Percentiles rank a stretch among this genome's conserved stretches.
These are phyloP conservation scores for Pontederia paniculata DNA, from an alignment of 176 grass and related monocot species.

Conservation along the genomic window DNA sequence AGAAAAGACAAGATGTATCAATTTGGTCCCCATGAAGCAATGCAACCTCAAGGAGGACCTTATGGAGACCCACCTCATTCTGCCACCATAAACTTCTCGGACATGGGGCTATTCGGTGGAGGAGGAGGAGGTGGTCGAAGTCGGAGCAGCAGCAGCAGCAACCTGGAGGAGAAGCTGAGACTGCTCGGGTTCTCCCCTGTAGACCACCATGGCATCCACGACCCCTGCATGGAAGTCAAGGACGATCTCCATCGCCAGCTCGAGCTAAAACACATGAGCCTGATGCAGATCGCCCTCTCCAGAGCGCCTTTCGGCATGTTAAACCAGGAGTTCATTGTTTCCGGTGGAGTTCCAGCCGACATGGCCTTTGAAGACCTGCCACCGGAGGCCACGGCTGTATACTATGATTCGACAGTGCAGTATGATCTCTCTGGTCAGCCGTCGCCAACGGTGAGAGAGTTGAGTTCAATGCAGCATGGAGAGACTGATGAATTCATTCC, in stretches of 20 bases:
- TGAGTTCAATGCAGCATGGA: background rate
- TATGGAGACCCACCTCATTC: slow-evolving; percentile 24
- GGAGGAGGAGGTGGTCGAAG: no score
- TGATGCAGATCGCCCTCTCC: background rate
- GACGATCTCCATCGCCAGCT: slow-evolving; percentile 39
- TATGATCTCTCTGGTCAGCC: background rate
- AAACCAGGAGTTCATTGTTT: no score
- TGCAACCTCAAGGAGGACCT: slow-evolving; percentile 12
- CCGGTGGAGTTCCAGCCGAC: background rate
- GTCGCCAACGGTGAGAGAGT: slow-evolving; percentile 1
- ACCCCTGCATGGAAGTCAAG: background rate
- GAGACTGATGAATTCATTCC: background rate
- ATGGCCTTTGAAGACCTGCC: slow-evolving; percentile 27
- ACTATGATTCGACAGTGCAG: slow-evolving; percentile 2
- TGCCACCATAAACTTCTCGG: background rate
- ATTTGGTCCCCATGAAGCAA: slow-evolving; percentile 28
- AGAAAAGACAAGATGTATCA: slow-evolving; percentile 2
- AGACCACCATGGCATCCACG: background rate
- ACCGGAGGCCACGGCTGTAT: background rate
- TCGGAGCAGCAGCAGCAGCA: background rate
- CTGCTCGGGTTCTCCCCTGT: background rate
- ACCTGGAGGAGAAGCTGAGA: background rate
- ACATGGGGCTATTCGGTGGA: background rate
- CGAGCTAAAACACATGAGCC: slow-evolving; percentile 1
- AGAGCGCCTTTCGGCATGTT: background rate